A percentile compares a stretch with the other conserved stretches of the same genome.
Conservation (phyloP, 106 monocot genomes). For the Acorus calamus region DNA sequence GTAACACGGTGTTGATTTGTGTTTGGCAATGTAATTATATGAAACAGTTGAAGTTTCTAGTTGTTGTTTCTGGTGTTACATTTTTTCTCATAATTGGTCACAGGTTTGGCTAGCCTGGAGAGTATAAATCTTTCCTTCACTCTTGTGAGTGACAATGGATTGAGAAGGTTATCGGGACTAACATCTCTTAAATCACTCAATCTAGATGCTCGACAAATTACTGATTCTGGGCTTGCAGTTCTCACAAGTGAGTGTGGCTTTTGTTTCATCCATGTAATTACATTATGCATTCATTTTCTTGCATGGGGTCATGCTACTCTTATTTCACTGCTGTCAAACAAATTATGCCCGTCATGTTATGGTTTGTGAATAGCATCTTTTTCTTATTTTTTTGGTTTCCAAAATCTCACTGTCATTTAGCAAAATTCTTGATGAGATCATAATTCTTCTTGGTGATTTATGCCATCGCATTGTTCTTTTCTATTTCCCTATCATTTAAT, state of each 20-base stretch:
- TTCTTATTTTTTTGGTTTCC: no score
- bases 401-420: no score
- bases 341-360: no score
- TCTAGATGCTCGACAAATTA: conserved; percentile 81
- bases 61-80: not conserved
- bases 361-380: no score
- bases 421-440: no score
- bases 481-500: not conserved
- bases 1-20: no score
- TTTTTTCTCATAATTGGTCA: conserved; percentile 1
- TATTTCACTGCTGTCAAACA: no score
- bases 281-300: no score
- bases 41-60: not conserved
- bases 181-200: conserved; percentile 81
- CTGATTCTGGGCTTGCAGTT: conserved; percentile 76
- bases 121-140: conserved; percentile 90
- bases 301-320: no score
- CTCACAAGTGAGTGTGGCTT: conserved; percentile 45
- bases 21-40: not conserved
- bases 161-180: conserved; percentile 74
- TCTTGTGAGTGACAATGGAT: conserved; percentile 55
- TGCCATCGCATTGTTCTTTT: not conserved
- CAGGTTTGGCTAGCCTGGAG: conserved; percentile 66
- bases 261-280: not conserved
- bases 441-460: not conserved